phyloP scores from a whole-genome alignment of 306 rosid species.

The Cicer yamashitae region DNA sequence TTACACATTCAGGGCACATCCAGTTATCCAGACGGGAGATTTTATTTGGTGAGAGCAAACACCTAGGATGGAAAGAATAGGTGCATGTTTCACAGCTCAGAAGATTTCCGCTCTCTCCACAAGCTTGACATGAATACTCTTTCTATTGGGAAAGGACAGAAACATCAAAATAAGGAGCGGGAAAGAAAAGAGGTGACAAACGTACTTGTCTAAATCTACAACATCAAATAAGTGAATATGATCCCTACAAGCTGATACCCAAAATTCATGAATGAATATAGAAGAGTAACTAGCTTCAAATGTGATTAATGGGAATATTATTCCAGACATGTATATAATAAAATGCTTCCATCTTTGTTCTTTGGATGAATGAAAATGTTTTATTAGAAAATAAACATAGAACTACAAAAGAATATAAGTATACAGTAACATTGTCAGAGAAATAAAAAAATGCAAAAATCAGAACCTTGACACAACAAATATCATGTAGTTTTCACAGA shows the following conservation, averaged over 20 bases:
- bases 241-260: not conserved
- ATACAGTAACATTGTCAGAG: too few relatives aligned
- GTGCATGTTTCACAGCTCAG: slow-evolving; percentile 81
- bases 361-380: too few relatives aligned
- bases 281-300: not conserved
- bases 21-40: slow-evolving; percentile 64
- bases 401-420: too few relatives aligned
- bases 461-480: too few relatives aligned
- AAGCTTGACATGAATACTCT: slow-evolving; percentile 88
- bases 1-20: slow-evolving; percentile 99
- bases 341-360: too few relatives aligned
- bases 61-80: slow-evolving; percentile 81
- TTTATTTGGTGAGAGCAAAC: slow-evolving; percentile 77
- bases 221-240: slow-evolving; percentile 25
- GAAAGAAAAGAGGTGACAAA: not conserved
- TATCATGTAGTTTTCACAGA: not conserved
- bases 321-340: too few relatives aligned
- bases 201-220: slow-evolving; percentile 17
- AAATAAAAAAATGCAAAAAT: too few relatives aligned
- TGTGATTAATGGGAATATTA: not conserved
- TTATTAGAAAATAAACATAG: too few relatives aligned
- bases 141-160: slow-evolving; percentile 54
- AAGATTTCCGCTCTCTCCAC: slow-evolving; percentile 84
- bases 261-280: not conserved
- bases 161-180: slow-evolving; percentile 14